phyloP scores from a whole-genome alignment of 164 flowering plant genomes.

The Stephania yunnanensis region DNA sequence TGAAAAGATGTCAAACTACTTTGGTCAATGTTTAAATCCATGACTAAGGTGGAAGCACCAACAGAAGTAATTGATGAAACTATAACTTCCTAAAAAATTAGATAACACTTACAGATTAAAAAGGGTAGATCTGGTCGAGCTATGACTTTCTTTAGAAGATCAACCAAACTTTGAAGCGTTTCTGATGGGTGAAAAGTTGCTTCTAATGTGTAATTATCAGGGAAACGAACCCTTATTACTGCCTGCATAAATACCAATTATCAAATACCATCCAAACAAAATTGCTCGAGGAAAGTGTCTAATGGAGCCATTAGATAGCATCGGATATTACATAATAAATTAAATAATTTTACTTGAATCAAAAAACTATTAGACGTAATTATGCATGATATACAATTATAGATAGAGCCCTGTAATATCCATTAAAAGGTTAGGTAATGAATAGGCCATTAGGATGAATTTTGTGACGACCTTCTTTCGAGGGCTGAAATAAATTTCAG shows the following conservation, averaged over 20 bases:
- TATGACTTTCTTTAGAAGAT: constrained; percentile 59
- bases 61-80: not conserved
- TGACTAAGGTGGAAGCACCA: not conserved
- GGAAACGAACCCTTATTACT: constrained; percentile 77
- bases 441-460: too few species aligned
- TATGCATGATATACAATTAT: too few species aligned
- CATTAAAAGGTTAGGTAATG: too few species aligned
- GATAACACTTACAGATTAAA: constrained; percentile 53
- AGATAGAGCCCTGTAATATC: too few species aligned
- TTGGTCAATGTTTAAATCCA: not conserved
- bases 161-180: constrained; percentile 58
- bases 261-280: not conserved
- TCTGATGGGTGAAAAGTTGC: constrained; percentile 84
- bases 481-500: too few species aligned
- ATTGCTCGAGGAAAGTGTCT: not conserved
- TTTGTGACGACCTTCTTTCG: too few species aligned
- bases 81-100: not conserved
- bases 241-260: constrained; percentile 37
- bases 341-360: not conserved
- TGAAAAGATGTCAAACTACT: not conserved
- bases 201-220: constrained; percentile 79
- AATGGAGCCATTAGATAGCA: not conserved
- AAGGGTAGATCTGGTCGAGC: constrained; percentile 76
- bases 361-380: not conserved
- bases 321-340: not conserved